Evolutionary conservation across 164 flowering plant species (phyloP).

Genomic region (Kalanchoe fedtschenkoi): DNA sequence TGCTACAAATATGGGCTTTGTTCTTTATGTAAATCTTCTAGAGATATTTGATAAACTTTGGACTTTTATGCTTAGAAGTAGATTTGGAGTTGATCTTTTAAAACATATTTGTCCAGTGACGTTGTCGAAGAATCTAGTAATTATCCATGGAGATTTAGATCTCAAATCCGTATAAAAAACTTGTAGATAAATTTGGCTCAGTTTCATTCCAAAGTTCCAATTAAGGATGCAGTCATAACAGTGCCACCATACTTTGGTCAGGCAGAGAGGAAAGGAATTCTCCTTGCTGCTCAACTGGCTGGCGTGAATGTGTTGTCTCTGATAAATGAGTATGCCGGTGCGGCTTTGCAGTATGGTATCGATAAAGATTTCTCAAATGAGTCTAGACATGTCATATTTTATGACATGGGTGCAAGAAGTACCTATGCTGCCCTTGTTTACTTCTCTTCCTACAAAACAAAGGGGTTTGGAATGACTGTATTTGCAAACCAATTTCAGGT

Average conservation of each 20-base stretch:
- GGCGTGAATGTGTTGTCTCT: constrained; percentile 78
- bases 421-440: constrained; percentile 94
- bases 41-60: too few relatives aligned
- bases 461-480: constrained; percentile 83
- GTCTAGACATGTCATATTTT: constrained; percentile 77
- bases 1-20: too few relatives aligned
- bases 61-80: too few relatives aligned
- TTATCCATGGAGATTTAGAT: too few relatives aligned
- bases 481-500: constrained; percentile 93
- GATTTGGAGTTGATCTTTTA: too few relatives aligned
- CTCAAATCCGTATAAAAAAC: too few relatives aligned
- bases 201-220: constrained; percentile 54
- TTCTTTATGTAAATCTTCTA: too few relatives aligned
- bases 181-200: too few relatives aligned
- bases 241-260: constrained; percentile 94
- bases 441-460: constrained; percentile 70
- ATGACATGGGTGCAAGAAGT: constrained; percentile 79
- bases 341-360: constrained; percentile 95
- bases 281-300: constrained; percentile 74
- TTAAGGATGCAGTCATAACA: constrained; percentile 64
- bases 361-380: constrained; percentile 91
- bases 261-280: constrained; percentile 67
- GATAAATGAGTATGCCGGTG: constrained; percentile 86
- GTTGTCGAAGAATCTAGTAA: too few relatives aligned
- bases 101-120: too few relatives aligned